Evolutionary conservation across 1,139 yeast species (phyloP), one percentile per base, ranked within the genome.

Genomic region (Entelexis sorbosivorans): DNA sequence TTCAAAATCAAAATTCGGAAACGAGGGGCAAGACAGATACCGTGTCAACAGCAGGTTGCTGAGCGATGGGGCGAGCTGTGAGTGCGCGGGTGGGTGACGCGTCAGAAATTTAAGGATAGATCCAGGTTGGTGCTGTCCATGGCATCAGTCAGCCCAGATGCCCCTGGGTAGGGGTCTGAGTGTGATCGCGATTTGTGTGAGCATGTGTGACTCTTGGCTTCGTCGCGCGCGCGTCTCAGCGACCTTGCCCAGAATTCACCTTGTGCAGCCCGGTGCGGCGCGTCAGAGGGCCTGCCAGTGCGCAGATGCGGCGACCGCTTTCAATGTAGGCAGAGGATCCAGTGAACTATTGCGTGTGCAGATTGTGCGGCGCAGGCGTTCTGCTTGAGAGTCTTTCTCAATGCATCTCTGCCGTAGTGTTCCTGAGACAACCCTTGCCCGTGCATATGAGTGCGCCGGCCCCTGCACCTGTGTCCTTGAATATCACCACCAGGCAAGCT

Each of bases 41-140:
- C 32, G 29, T 14, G 32, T 36, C 20, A 38, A 16, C 42, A 24
- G 20, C 42, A 26, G 17, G 42, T 10, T 38, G 40, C 26, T 19
- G 38, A 35, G 26, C 24, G 26, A 19, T 11, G 14, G 14, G 29
- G 17, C 11, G 13, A 8, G 29, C 29, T 22, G 16, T 16, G 29
- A 38, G 29, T 8, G 13, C 24, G n/a, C 32, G 8, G 16, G 2
- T 3, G 34, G 19, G n/a, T 22, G 34, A 28, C 44, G 44, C 44
- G 44, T 40, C 44, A 40, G 19, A 40, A 40, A 40, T 40, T 40
- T 40, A 40, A 40, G 29, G 44, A 40, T 40, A 40, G 44, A 40
- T 19, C n/a, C 13, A 17, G 17, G 44, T 13, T 28, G 22, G 16
- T 14, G 24, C 24, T 22, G 24, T n/a, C 11, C 26, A 9, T 29